Percentiles rank a stretch among this genome's conserved stretches.
phyloP scores from a whole-genome alignment of 352 stramenopile genomes.

The Phytophthora cryptogea region DNA sequence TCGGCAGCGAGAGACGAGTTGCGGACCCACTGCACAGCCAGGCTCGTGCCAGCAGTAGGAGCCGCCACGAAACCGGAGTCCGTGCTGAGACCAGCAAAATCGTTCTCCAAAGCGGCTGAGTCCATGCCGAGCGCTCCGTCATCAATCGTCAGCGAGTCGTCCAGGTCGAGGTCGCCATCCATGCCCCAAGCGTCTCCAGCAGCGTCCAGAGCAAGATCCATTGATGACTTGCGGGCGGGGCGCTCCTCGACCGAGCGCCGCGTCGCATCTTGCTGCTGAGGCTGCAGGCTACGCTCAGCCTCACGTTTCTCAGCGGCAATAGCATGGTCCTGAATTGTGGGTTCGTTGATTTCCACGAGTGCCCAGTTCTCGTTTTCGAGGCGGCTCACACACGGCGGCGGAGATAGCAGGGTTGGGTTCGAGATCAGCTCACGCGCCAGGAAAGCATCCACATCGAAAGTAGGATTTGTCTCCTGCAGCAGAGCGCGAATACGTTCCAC shows the following conservation, averaged over 20 bases:
- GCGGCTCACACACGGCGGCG: conserved; percentile 92
- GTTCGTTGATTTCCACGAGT: conserved; percentile 94
- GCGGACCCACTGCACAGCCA: conserved; percentile 92
- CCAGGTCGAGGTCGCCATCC: conserved; percentile 88
- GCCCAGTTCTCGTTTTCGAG: conserved; percentile 98
- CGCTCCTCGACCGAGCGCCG: conserved; percentile 48
- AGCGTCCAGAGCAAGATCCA: conserved; percentile 76
- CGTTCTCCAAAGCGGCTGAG: conserved; percentile 52
- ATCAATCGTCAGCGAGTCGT: conserved; percentile 70
- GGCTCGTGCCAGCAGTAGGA: conserved; percentile 88
- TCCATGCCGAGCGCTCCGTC: conserved; percentile 48
- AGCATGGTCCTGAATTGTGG: conserved; percentile 84
- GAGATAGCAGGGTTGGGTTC: conserved; percentile 90
- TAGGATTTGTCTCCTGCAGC: conserved; percentile 91
- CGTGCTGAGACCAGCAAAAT: conserved; percentile 49
- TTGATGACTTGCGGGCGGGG: conserved; percentile 62
- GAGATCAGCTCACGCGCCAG: conserved; percentile 63
- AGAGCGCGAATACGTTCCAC: conserved; percentile 92
- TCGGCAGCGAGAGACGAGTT: conserved; percentile 98
- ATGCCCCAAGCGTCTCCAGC: conserved; percentile 78
- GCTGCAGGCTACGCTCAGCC: conserved; percentile 70
- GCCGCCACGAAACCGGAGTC: conserved; percentile 88
- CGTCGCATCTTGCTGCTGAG: conserved; percentile 40
- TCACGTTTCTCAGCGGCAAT: conserved; percentile 82
- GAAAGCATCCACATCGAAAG: conserved; percentile 73